These are phyloP conservation scores for Monascus ruber DNA, from an alignment of 2,329 filamentous ascomycete genomes.

Conservation along the genomic window DNA sequence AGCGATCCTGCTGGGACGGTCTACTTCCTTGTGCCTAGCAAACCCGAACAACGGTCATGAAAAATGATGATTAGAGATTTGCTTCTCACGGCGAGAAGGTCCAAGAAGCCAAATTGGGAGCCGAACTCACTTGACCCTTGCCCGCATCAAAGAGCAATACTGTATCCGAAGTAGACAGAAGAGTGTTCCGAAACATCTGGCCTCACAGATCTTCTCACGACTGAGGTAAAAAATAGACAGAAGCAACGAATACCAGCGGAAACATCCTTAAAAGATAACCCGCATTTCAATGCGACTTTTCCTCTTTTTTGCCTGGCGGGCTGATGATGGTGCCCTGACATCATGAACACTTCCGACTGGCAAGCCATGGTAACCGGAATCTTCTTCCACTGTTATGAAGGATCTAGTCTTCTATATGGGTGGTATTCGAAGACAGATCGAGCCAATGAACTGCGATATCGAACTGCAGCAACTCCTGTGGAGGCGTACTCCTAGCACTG, in stretches of 20 bases:
- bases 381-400: neutral
- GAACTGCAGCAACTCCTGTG: no score
- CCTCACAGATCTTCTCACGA: conserved; percentile 6
- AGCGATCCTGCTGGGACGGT: conserved; percentile 20
- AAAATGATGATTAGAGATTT: neutral
- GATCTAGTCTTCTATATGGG: no score
- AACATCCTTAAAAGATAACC: neutral
- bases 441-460: no score
- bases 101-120: neutral
- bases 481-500: no score
- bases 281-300: neutral
- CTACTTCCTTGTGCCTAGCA: conserved; percentile 20
- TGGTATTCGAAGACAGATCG: no score
- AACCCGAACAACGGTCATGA: neutral
- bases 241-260: neutral
- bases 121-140: conserved; percentile 14
- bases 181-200: conserved; percentile 11
- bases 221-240: neutral
- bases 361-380: neutral
- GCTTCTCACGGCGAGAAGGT: neutral
- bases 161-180: conserved; percentile 14
- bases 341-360: conserved; percentile 8
- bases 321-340: conserved; percentile 18
- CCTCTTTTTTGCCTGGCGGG: neutral
- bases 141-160: conserved; percentile 20